phyloP scores from a whole-genome alignment of 2,329 filamentous ascomycete genomes.

The Alternaria triticina region DNA sequence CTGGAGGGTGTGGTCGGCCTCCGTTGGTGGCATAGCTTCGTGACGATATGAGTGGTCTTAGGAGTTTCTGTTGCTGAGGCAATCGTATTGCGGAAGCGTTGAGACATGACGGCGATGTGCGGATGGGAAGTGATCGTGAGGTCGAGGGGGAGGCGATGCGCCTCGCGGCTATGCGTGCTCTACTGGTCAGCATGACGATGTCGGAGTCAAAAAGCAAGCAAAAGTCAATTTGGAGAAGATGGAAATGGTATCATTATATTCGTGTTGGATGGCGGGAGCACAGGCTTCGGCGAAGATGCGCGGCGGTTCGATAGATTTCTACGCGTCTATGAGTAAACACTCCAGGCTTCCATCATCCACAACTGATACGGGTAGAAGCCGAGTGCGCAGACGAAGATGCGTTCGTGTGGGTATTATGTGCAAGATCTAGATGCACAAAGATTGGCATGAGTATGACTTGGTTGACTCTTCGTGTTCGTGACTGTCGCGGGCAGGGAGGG shows the following conservation, averaged over 20 bases:
- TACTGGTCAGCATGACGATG: constrained; percentile 44
- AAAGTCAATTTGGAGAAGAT: background rate
- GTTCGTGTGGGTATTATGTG: background rate
- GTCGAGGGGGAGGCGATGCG: constrained; percentile 33
- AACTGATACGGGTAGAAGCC: background rate
- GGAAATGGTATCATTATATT: constrained; percentile 32
- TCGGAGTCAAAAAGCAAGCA: constrained; percentile 6
- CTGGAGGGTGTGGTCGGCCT: constrained; percentile 79
- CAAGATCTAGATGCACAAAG: background rate
- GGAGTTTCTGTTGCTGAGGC: constrained; percentile 1
- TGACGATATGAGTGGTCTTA: constrained; percentile 49
- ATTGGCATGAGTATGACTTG: background rate
- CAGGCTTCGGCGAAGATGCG: constrained; percentile 29
- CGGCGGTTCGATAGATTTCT: constrained; percentile 31
- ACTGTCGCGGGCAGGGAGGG: constrained; percentile 1
- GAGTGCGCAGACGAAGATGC: background rate
- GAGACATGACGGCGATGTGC: constrained; percentile 28
- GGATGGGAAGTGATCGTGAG: constrained; percentile 21
- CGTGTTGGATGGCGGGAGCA: constrained; percentile 23
- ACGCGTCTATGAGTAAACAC: constrained; percentile 9
- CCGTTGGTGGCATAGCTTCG: constrained; percentile 67
- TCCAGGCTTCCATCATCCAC: constrained; percentile 8
- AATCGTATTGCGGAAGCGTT: constrained; percentile 25
- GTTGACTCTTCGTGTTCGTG: background rate
- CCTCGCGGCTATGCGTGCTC: constrained; percentile 44